Evolutionary conservation across 2,329 filamentous ascomycete genomes (phyloP), one percentile per base, ranked within the genome.

Genomic region (Alternaria panax): DNA sequence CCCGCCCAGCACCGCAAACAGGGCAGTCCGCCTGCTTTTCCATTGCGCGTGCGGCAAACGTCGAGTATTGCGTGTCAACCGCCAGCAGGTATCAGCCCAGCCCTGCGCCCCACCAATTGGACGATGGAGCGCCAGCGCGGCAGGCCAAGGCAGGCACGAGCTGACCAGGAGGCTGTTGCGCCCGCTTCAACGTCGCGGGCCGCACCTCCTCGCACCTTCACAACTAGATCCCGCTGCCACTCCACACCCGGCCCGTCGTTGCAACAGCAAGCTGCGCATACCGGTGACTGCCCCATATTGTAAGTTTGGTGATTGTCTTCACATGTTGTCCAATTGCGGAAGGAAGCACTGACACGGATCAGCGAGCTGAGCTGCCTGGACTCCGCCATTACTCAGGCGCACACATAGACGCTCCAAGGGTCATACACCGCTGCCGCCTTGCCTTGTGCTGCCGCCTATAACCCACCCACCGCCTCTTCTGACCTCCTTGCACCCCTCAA

Each of bases 91-190:
- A 41, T 54, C 41, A 25, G 27, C 41, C 36, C 53, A 18, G 28
- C 36, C 18, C 18, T 45, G 48, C 34, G 55, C 57, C 54, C 65
- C 60, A 60, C 59, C 64, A 27, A 62, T 62, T 66, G 60, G 66
- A 43, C 59, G 58, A 63, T 65, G 54, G 62, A 61, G 65, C 64
- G 64, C 64, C 28, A 56, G 56, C 63, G 62, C 66, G 66, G 69
- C 64, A 60, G 32, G 66, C 66, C 67, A 70, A 71, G 67, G 57
- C 57, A 64, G 48, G 61, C 60, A 50, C 60, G 60, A 57, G 60
- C 57, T 60, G 60, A 36, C 32, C 45, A 50, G 65, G 63, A 60
- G 55, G 59, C 51, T 57, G 55, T 56, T 57, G 59, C 38, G 57
- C 54, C 58, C 55, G 46, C 59, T 54, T 58, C 60, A 57, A 63